Percentiles rank a stretch among this genome's conserved stretches.
These are phyloP conservation scores for Phytophthora sojae DNA, from an alignment of 352 stramenopile genomes.

Conservation along the genomic window DNA sequence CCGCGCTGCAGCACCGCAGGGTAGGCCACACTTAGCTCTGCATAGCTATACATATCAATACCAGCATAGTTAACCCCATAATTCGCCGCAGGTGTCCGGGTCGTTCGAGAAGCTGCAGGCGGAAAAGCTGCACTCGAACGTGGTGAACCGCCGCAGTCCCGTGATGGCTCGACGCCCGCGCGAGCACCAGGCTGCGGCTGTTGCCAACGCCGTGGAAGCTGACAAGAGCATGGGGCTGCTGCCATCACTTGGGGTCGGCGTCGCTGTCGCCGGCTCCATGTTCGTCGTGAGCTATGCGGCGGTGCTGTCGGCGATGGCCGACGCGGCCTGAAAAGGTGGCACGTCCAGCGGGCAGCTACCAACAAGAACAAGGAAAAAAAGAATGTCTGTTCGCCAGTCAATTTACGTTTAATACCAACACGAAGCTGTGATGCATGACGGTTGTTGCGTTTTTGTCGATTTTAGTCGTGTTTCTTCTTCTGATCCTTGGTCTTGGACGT, in stretches of 20 bases:
- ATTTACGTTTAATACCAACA: slow-evolving; percentile 23
- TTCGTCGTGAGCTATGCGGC: slow-evolving; percentile 52
- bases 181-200: background rate
- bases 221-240: slow-evolving; percentile 28
- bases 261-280: slow-evolving; percentile 43
- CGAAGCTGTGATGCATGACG: background rate
- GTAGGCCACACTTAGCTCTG: slow-evolving; percentile 15
- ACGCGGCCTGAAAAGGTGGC: slow-evolving; percentile 18
- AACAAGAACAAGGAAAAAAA: slow-evolving; percentile 1
- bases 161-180: slow-evolving; percentile 13
- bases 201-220: background rate
- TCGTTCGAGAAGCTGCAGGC: slow-evolving; percentile 48
- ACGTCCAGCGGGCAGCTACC: background rate
- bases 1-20: slow-evolving; percentile 66
- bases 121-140: slow-evolving; percentile 47
- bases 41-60: background rate
- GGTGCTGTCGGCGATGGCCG: slow-evolving; percentile 44
- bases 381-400: background rate
- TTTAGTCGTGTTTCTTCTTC: slow-evolving; percentile 45
- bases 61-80: background rate
- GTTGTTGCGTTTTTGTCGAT: background rate
- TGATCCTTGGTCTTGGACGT: slow-evolving; percentile 22
- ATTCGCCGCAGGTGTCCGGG: slow-evolving; percentile 38
- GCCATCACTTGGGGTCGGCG: slow-evolving; percentile 32
- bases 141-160: slow-evolving; percentile 38